Evolutionary conservation across 805 yeast genomes (phyloP).

Genomic region (Grigorovia jiainica): DNA sequence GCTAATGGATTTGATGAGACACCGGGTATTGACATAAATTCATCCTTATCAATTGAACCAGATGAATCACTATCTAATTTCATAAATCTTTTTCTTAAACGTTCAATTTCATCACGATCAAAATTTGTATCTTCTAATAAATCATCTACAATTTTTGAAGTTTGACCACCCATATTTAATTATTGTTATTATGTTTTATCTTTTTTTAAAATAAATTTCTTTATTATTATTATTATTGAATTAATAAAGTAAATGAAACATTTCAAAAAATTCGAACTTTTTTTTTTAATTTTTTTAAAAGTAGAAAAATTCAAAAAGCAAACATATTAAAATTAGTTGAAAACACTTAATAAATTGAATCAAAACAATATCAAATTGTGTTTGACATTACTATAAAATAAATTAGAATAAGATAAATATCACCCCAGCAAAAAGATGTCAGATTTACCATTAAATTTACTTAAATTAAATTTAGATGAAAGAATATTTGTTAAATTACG

Average conservation of each 20-base stretch:
- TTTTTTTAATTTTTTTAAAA: too few relatives aligned
- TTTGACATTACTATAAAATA: neutral
- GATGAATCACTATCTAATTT: constrained; percentile 87
- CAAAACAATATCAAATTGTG: neutral
- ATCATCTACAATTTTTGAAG: constrained; percentile 55
- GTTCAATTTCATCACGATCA: constrained; percentile 83
- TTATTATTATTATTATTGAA: too few relatives aligned
- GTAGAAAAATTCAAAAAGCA: too few relatives aligned
- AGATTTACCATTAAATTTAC: constrained; percentile 80
- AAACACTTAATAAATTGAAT: too few relatives aligned
- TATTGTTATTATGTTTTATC: neutral
- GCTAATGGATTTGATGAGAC: constrained; percentile 87
- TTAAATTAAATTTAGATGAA: constrained; percentile 81
- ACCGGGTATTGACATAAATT: constrained; percentile 88
- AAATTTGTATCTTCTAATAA: constrained; percentile 78
- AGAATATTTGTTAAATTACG: constrained; percentile 78
- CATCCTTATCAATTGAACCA: constrained; percentile 85
- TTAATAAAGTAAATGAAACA: too few relatives aligned
- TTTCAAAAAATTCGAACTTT: too few relatives aligned
- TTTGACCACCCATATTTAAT: constrained; percentile 45
- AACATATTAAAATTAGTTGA: too few relatives aligned
- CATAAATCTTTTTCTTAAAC: constrained; percentile 88
- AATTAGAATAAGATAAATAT: too few relatives aligned
- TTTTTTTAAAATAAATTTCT: too few relatives aligned
- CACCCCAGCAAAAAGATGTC: constrained; percentile 7